phyloP scores from a whole-genome alignment of 345 rosid species.

The Cochlearia excelsa region DNA sequence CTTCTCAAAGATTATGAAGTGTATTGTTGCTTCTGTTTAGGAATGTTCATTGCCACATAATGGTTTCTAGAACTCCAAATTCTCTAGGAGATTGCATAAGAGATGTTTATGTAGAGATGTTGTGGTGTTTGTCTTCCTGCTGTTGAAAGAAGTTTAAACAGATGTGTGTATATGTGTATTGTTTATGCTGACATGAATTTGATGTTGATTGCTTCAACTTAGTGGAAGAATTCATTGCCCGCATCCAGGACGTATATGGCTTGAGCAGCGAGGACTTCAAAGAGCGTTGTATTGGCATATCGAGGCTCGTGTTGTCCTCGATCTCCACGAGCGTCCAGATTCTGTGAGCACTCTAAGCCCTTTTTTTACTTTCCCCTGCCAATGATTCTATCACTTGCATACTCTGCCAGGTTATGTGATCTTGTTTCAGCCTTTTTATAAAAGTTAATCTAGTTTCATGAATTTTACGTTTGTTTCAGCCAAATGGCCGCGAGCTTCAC shows the following conservation, averaged over 20 bases:
- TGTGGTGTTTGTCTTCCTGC: too few species aligned
- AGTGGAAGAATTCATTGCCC: slow-evolving; percentile 95
- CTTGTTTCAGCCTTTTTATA: not conserved
- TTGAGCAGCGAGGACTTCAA: slow-evolving; percentile 95
- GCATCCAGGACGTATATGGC: slow-evolving; percentile 89
- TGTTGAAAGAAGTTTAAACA: too few species aligned
- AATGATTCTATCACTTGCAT: not conserved
- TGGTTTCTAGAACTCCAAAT: not conserved
- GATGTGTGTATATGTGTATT: too few species aligned
- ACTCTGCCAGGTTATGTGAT: slow-evolving; percentile 5
- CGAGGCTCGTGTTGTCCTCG: slow-evolving; percentile 96
- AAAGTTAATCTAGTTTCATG: slow-evolving; percentile 4
- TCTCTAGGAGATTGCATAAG: too few species aligned
- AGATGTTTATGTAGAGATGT: too few species aligned
- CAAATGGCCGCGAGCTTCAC: slow-evolving; percentile 62
- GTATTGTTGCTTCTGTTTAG: too few species aligned
- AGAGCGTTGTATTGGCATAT: slow-evolving; percentile 94
- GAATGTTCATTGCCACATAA: not conserved
- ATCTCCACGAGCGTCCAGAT: slow-evolving; percentile 66
- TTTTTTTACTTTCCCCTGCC: slow-evolving; percentile 1
- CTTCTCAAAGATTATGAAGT: not conserved
- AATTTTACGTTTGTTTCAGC: slow-evolving; percentile 37
- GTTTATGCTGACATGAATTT: slow-evolving; percentile 10
- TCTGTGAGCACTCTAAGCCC: slow-evolving; percentile 49
- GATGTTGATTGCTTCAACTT: slow-evolving; percentile 16